Evolutionary conservation across 805 yeast species (phyloP), one percentile per base, ranked within the genome.

Genomic region (Debaryomyces maramus): DNA sequence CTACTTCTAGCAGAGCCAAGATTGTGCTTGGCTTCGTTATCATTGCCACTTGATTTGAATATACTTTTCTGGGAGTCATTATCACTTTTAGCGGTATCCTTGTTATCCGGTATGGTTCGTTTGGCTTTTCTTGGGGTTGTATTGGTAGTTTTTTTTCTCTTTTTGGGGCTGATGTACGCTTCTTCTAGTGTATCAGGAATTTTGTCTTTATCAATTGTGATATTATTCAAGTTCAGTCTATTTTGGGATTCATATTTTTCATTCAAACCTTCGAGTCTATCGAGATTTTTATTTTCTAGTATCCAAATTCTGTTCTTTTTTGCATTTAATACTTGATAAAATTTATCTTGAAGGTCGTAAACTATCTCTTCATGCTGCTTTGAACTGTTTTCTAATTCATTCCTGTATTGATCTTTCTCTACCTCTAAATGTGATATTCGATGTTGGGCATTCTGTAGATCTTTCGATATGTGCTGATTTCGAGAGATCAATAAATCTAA

Each of bases 251-350:
- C 21, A 31, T 40, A 56, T 7, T 39, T 39, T 18, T 44, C 42
- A 41, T 59, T 59, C 14, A 58, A 35, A 2, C 45, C 46, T 20
- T 35, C 50, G 18, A 58, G 24, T 4, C 19, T 35, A 27, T 38
- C 31, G 13, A 31, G 27, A 14, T 22, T 28, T 9, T 17, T 21
- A 5, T 21, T 34, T 15, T 45, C 38, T 26, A 67, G 55, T 26
- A 58, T 50, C 54, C 61, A 48, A 13, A 63, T 65, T 40, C 44
- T 55, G 29, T 51, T 55, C 41, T 65, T 65, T 40, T 65, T 65
- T 9, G 58, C 38, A 43, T 59, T 56, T 17, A 64, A 49, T 9
- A 61, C 43, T 31, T 48, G 51, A 23, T 55, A 53, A 35, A 62
- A 62, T 41, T 59, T 58, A 8, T 34, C 36, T 38, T 61, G 58